Conservation (phyloP, 2,329 filamentous ascomycete genomes). For the Fusarium sp. region DNA sequence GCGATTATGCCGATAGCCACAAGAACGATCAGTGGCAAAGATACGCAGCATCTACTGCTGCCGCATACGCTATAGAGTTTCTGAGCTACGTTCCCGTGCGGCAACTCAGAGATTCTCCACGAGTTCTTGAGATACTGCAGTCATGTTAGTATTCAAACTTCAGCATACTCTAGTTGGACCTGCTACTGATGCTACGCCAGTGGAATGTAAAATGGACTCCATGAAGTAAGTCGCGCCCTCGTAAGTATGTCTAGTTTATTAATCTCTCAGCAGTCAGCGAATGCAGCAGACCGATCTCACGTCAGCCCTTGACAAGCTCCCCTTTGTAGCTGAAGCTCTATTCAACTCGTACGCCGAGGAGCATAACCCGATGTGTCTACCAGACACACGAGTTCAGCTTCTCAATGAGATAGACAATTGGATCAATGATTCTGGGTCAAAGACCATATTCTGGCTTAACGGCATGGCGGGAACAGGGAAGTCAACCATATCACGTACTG, state of each 20-base stretch:
- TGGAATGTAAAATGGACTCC: neutral
- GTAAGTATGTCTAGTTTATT: rapidly evolving
- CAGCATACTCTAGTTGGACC: rapidly evolving
- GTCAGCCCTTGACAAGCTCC: rapidly evolving
- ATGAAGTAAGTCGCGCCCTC: neutral
- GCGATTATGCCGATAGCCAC: neutral
- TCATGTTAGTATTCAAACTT: neutral
- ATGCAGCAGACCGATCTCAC: rapidly evolving
- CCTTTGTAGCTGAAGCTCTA: constrained; percentile 22
- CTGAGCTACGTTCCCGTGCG: constrained; percentile 3
- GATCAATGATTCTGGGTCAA: constrained; percentile 10
- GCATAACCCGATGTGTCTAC: constrained; percentile 44
- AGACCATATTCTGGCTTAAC: constrained; percentile 50
- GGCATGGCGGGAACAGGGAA: constrained; percentile 54
- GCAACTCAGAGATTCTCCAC: constrained; percentile 69
- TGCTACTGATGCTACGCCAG: rapidly evolving
- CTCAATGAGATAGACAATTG: constrained; percentile 27
- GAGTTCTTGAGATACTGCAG: constrained; percentile 50
- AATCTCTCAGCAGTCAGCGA: neutral
- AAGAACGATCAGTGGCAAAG: neutral
- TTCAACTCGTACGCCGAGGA: constrained; percentile 50
- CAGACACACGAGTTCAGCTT: constrained; percentile 46
- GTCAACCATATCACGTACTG: constrained; percentile 51
- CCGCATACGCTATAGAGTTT: neutral
- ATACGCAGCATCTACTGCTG: neutral